Conservation (phyloP, 78 protist species). For the Dictyostelium capitatum region DNA sequence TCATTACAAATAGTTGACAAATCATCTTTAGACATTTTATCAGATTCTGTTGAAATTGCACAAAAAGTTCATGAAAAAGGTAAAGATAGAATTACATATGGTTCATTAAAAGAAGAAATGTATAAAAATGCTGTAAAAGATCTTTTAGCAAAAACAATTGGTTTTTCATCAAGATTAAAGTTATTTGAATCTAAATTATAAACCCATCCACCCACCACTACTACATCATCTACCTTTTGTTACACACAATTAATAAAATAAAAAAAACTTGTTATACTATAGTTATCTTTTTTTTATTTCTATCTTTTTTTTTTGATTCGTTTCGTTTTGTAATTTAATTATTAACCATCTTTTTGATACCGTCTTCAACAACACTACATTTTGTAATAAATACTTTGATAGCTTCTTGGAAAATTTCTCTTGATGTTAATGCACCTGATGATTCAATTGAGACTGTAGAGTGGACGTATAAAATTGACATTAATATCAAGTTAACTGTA, state of each 20-base stretch:
- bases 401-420: slow-evolving; percentile 75
- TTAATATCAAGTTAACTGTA: not conserved
- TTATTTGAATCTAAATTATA: slow-evolving; percentile 17
- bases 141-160: not conserved
- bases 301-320: not conserved
- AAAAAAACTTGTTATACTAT: not conserved
- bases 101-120: slow-evolving; percentile 48
- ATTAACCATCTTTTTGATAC: slow-evolving; percentile 15
- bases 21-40: not conserved
- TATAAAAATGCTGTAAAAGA: not conserved
- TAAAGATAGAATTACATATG: slow-evolving; percentile 64
- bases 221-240: not conserved
- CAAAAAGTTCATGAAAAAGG: slow-evolving; percentile 31
- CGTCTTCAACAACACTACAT: slow-evolving; percentile 60
- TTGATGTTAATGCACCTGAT: slow-evolving; percentile 66
- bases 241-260: no score
- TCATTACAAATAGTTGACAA: slow-evolving; percentile 35
- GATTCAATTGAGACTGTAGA: slow-evolving; percentile 79
- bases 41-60: slow-evolving; percentile 26
- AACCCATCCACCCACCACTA: not conserved
- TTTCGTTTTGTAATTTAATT: not conserved
- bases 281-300: not conserved
- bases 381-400: slow-evolving; percentile 69
- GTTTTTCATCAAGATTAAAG: not conserved
- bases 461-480: not conserved